Base-by-base conservation (phyloP, 192 early-diverging fungal genomes). In the Backusella tarrabulga region DNA sequence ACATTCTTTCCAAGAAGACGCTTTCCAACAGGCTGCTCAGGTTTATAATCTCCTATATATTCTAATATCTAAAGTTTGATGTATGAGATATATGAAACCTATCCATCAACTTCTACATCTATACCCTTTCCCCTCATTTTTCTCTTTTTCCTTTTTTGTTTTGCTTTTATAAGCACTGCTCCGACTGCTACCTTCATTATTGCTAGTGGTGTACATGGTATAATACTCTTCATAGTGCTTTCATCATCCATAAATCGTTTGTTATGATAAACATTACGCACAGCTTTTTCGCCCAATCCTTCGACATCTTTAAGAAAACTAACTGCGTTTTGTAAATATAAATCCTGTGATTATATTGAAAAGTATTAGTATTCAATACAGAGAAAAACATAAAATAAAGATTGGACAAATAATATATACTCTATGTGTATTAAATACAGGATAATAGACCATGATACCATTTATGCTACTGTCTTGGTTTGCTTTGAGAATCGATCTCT, bases 361-460 rank as follows among this genome's bases (percentile, higher is more conserved):
- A 68, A 38, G 8, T 36, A 19, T n/a, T 14, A n/a, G 17, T 68
- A 36, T 21, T 34, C 32, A 21, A 66, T 50, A 6, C 6, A 19
- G 1, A 50, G 46, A 50, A 50, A 50, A 19, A 50, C 19, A 44
- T 4, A 44, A 44, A 44, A 6, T 44, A 44, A 44, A 17, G 1
- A 5, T 50, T n/a, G 1, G 15, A 50, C n/a, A 7, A n/a, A 46
- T 23, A 6, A 34, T 79, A n/a, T 35, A 66, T 81, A 91, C 92
- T 87, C 95, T 94, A 36, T 93, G 90, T 77, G 92, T 94, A 50
- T 94, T 94, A 89, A 96, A 98, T 23, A 98, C 96, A 8, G 98
- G 98, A 80, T 99, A 99, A 85, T 99, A 99, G 26, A 99, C 95
- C 90, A 99, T 95, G 77, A 99, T 98, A 23, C 98, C 98, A 81